phyloP scores from a whole-genome alignment of 1,284 basidiomycete species.

The Butyriboletus pseudospeciosus region DNA sequence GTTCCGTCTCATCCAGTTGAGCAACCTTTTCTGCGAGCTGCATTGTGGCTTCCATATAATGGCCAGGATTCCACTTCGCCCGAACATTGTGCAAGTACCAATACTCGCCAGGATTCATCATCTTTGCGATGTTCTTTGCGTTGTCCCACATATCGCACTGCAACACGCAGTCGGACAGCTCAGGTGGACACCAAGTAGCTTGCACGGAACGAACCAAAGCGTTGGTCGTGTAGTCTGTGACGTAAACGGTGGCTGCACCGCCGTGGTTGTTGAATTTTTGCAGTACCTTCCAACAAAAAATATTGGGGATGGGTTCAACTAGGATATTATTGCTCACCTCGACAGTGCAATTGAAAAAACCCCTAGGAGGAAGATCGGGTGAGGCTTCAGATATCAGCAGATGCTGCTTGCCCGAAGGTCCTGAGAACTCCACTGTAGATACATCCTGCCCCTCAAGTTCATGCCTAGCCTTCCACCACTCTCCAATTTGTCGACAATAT shows the following conservation, averaged over 20 bases:
- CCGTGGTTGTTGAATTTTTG: constrained; percentile 38
- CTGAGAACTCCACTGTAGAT: constrained; percentile 13
- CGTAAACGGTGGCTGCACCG: constrained; percentile 49
- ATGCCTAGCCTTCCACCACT: constrained; percentile 54
- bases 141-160: constrained; percentile 57
- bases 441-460: constrained; percentile 5
- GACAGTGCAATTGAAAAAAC: constrained; percentile 65
- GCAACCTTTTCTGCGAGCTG: constrained; percentile 41
- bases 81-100: constrained; percentile 56
- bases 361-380: constrained; percentile 41
- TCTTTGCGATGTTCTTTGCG: constrained; percentile 38
- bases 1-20: constrained; percentile 41
- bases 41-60: constrained; percentile 52
- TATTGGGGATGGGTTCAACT: background rate
- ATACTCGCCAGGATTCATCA: constrained; percentile 48
- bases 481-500: constrained; percentile 38
- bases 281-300: constrained; percentile 41
- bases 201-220: constrained; percentile 29
- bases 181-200: constrained; percentile 46
- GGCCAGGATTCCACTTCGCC: constrained; percentile 38
- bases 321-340: constrained; percentile 42
- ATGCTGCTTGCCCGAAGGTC: constrained; percentile 35
- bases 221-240: constrained; percentile 64
- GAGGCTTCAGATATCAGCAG: constrained; percentile 49
- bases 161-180: constrained; percentile 43